These are phyloP conservation scores for Cucurbita pepo DNA, from an alignment of 306 rosid species.

Conservation along the genomic window DNA sequence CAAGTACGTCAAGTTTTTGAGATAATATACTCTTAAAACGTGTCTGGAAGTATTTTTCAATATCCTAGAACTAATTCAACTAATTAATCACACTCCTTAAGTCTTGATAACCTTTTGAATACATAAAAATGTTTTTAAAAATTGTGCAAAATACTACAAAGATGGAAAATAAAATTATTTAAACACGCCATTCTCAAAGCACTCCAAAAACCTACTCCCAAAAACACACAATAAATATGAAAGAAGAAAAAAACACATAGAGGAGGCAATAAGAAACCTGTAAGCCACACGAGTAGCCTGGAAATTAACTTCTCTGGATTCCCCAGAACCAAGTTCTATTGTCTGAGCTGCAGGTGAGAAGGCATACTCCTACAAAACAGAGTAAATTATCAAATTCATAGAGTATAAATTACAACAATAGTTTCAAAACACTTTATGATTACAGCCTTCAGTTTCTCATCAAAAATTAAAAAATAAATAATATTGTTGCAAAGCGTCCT, in stretches of 20 bases:
- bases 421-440: background rate
- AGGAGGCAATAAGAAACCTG: slow-evolving; percentile 38
- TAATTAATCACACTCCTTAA: background rate
- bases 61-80: background rate
- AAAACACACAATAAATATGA: background rate
- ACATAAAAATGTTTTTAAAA: background rate
- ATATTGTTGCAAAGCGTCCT: background rate
- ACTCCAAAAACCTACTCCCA: background rate
- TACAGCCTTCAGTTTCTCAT: background rate
- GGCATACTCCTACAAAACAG: slow-evolving; percentile 57
- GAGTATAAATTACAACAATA: background rate
- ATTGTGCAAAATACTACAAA: background rate
- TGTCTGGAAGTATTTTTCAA: background rate
- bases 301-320: slow-evolving; percentile 61
- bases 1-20: background rate
- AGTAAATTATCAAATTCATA: background rate
- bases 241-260: background rate
- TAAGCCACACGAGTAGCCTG: slow-evolving; percentile 94
- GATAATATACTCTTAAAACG: background rate
- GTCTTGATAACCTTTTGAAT: background rate
- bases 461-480: background rate
- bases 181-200: background rate
- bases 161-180: background rate
- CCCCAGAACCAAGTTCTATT: slow-evolving; percentile 88
- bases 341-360: slow-evolving; percentile 87